Base-by-base conservation (phyloP, 768 basidiomycete genomes). In the Mycena filopes region DNA sequence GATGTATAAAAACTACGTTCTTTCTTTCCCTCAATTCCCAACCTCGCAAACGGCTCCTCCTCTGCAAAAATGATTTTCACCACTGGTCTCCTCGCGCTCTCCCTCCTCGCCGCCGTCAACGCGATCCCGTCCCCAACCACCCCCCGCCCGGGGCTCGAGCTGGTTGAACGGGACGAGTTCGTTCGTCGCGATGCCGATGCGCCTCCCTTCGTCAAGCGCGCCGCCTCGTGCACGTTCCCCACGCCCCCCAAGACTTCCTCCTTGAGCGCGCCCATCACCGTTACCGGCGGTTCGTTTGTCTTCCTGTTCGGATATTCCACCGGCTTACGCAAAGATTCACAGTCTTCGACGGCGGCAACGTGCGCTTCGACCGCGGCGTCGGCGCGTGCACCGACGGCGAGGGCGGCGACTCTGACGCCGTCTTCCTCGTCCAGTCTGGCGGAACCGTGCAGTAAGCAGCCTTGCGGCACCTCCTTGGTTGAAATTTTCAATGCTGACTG, bases 361-460 rank as follows among this genome's bases (percentile, higher is more conserved):
- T 59, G 5, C 55, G 63, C 42, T 65, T 59, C 48, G 63, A 65
- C 20, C 63, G 63, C 20, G 63, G 63, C 49, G 18, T 57, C 16
- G 63, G 60, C 23, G 57, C 57, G 21, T 59, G 57, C 41, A 15
- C 6, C n/a, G 28, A 51, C 21, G 50, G 48, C 26, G 64, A 66
- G 28, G 64, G 64, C 28, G 59, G 64, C 11, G 64, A 66, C 58
- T 45, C 29, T 26, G 64, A 66, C 33, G 64, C 64, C 38, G 64
- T 66, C 28, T 66, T 66, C 46, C 59, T 66, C 21, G 41, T 66
- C 23, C 45, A 66, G 54, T 47, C 49, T 48, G 64, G 64, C n/a
- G 64, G 58, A 25, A 60, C 58, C 45, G 41, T 66, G 20, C 31
- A 38, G 42, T 40, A 60, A 31, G 59, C n/a, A n/a, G n/a, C n/a